Percentiles rank a stretch among this genome's conserved stretches.
phyloP scores from a whole-genome alignment of 768 basidiomycete species.

The Pleurotus platypus region DNA sequence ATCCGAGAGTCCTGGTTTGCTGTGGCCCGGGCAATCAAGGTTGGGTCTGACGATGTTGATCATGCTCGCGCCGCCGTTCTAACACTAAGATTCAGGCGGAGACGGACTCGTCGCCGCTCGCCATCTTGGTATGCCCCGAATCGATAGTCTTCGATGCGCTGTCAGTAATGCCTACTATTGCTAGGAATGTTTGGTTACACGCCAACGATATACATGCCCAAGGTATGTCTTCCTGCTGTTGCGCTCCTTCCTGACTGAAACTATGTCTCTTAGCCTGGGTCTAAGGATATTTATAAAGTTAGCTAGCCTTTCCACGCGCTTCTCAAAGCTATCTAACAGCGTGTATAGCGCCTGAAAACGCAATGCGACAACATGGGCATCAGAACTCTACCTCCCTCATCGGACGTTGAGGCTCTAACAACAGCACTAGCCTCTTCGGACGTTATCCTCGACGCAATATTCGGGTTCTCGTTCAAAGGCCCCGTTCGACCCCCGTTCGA shows the following conservation, averaged over 20 bases:
- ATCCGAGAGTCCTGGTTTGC: slow-evolving; percentile 84
- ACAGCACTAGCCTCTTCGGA: slow-evolving; percentile 60
- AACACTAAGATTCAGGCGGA: slow-evolving; percentile 47
- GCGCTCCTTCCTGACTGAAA: neutral
- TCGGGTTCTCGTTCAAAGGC: slow-evolving; percentile 95
- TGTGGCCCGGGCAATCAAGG: slow-evolving; percentile 98
- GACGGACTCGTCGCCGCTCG: slow-evolving; percentile 96
- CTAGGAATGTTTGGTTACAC: slow-evolving; percentile 89
- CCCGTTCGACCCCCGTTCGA: slow-evolving; percentile 91
- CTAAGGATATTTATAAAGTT: slow-evolving; percentile 91
- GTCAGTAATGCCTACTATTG: neutral
- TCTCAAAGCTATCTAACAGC: neutral
- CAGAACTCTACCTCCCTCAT: slow-evolving; percentile 54
- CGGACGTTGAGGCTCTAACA: slow-evolving; percentile 39
- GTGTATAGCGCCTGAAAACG: slow-evolving; percentile 62
- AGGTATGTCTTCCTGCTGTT: slow-evolving; percentile 41
- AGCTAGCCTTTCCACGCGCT: neutral
- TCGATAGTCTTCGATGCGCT: neutral
- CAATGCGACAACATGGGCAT: slow-evolving; percentile 84
- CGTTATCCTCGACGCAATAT: slow-evolving; percentile 92
- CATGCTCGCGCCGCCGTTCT: too few relatives aligned
- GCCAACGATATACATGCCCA: slow-evolving; percentile 91
- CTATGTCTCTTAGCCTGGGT: slow-evolving; percentile 63
- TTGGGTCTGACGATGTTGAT: slow-evolving; percentile 1
- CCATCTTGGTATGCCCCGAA: slow-evolving; percentile 62